Percentiles rank a stretch among this genome's conserved stretches.
phyloP scores from a whole-genome alignment of 1,284 basidiomycete species.

The Sanghuangporus sanghuang region DNA sequence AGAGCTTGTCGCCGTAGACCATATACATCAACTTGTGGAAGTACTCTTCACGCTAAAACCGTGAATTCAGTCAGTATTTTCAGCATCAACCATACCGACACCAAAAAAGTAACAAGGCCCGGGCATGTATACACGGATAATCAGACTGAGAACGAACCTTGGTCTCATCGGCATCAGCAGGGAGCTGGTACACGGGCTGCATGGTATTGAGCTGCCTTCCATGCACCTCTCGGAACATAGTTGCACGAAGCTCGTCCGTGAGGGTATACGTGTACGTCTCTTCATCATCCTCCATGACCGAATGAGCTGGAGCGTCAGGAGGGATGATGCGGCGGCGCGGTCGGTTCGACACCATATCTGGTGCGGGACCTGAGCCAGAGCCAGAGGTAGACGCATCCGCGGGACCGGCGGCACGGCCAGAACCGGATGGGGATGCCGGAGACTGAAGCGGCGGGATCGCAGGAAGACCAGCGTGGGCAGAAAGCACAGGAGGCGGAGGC shows the following conservation, averaged over 20 bases:
- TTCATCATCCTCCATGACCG: constrained; percentile 7
- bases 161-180: constrained; percentile 24
- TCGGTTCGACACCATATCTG: neutral
- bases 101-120: neutral
- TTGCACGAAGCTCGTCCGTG: constrained; percentile 17
- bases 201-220: constrained; percentile 20
- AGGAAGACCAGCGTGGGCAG: neutral
- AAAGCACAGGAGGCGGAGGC: neutral
- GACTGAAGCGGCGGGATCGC: neutral
- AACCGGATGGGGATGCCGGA: neutral
- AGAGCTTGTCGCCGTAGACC: constrained; percentile 55
- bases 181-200: constrained; percentile 22
- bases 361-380: neutral
- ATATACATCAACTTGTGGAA: constrained; percentile 61
- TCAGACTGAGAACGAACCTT: constrained; percentile 15
- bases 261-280: constrained; percentile 18
- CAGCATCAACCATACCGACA: neutral
- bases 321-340: constrained; percentile 1
- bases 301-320: constrained; percentile 1
- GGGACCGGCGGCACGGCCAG: neutral
- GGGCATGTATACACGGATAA: neutral
- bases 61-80: neutral
- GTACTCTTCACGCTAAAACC: constrained; percentile 49
- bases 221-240: constrained; percentile 19
- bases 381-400: neutral